phyloP scores from a whole-genome alignment of 169 alveolate species.

The Babesia caballi region DNA sequence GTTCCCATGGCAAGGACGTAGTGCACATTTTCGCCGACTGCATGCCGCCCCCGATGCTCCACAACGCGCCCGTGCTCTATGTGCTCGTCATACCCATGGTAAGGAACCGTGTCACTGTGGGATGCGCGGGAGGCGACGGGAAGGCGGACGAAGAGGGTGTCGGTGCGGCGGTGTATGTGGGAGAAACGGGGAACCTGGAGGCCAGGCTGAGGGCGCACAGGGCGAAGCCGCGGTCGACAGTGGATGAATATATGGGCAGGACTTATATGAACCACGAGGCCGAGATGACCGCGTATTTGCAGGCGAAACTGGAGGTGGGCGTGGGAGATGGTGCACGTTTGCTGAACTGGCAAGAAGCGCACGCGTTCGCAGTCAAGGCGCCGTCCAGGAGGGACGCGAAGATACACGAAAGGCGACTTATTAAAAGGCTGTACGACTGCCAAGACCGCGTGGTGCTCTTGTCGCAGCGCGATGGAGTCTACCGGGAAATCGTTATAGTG shows the following conservation, averaged over 20 bases:
- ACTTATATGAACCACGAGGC: constrained; percentile 30
- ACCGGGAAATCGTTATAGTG: constrained; percentile 3
- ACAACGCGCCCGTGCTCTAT: constrained; percentile 36
- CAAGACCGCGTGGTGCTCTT: constrained; percentile 10
- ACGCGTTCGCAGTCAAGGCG: constrained; percentile 1
- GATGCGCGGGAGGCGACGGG: too few species aligned
- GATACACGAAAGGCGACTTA: constrained; percentile 23
- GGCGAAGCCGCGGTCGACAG: neutral
- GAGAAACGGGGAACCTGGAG: constrained; percentile 52
- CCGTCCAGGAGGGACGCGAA: constrained; percentile 38
- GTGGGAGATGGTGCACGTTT: neutral
- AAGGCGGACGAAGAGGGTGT: neutral
- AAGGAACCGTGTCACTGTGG: too few species aligned
- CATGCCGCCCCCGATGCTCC: constrained; percentile 54
- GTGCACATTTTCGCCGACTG: constrained; percentile 21
- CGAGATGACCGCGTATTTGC: constrained; percentile 22
- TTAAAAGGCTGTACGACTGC: constrained; percentile 20
- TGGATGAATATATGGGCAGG: constrained; percentile 29
- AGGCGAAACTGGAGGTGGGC: neutral
- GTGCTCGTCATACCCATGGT: constrained; percentile 21
- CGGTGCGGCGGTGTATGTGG: constrained; percentile 40
- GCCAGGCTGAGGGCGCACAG: constrained; percentile 42
- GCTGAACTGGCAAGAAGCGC: constrained; percentile 14
- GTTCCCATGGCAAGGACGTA: neutral
- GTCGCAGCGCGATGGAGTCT: constrained; percentile 53